These are phyloP conservation scores for Peniophora sp. DNA, from an alignment of 1,284 basidiomycete genomes.

Conservation along the genomic window DNA sequence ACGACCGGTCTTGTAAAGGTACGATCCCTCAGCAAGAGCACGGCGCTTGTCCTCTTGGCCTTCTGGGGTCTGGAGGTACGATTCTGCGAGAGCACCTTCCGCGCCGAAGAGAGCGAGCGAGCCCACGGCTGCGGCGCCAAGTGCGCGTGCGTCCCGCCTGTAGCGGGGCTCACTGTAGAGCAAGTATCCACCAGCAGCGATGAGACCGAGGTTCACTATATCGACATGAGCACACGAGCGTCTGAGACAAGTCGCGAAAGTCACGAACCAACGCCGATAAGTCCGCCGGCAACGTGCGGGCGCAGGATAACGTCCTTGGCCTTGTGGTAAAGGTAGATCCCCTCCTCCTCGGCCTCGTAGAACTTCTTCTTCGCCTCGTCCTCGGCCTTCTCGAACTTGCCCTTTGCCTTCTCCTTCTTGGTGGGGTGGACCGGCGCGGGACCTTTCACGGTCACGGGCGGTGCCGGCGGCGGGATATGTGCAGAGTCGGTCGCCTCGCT, in stretches of 20 bases:
- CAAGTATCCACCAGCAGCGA: slow-evolving; percentile 54
- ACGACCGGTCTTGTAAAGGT: slow-evolving; percentile 48
- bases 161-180: slow-evolving; percentile 63
- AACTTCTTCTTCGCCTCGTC: slow-evolving; percentile 23
- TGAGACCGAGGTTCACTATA: slow-evolving; percentile 65
- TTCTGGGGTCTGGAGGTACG: slow-evolving; percentile 51
- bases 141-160: slow-evolving; percentile 48
- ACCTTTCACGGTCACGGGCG: too few species aligned
- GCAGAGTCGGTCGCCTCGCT: slow-evolving; percentile 18
- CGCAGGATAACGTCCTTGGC: slow-evolving; percentile 56
- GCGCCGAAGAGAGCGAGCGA: slow-evolving; percentile 48
- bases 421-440: too few species aligned
- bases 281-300: slow-evolving; percentile 66
- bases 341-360: slow-evolving; percentile 47
- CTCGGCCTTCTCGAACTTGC: slow-evolving; percentile 10
- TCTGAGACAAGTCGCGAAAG: background rate
- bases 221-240: background rate
- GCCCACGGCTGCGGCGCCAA: slow-evolving; percentile 47
- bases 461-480: slow-evolving; percentile 9
- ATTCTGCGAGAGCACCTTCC: slow-evolving; percentile 60
- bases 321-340: slow-evolving; percentile 44
- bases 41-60: slow-evolving; percentile 50
- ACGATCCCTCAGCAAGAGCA: slow-evolving; percentile 55
- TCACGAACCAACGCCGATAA: slow-evolving; percentile 58
- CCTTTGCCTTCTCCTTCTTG: slow-evolving; percentile 1